Base-by-base conservation (phyloP, 768 basidiomycete species). In the Mycena alexandri region DNA sequence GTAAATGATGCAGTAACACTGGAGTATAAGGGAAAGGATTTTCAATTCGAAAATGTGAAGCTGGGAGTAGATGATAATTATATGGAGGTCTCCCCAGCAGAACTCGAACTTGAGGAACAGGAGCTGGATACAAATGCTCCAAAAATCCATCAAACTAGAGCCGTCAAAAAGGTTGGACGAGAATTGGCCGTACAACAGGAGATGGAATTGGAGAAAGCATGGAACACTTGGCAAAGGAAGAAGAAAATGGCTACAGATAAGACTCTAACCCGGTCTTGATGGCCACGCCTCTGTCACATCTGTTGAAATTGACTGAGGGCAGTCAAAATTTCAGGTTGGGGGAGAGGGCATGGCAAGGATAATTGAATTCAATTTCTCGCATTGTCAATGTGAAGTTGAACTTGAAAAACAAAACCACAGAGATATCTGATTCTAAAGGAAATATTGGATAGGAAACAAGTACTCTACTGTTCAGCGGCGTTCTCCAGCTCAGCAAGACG, bases 151-250 rank as follows among this genome's bases (percentile, higher is more conserved):
- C 57, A 58, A 13, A 56, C 54, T 56, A 2, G 57, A n/a, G 8
- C 57, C 14, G 57, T 58, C 11, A 58, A 58, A 22, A 58, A 42
- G 57, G 57, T 43, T 34, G 44, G 57, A 17, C 43, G 19, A 7
- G 44, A 58, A 47, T 41, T 58, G 22, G 57, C 57, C 13, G 46
- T 46, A 6, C 57, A 58, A 58, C 43, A 44, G 12, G 43, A 58
- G n/a, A 34, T 19, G 29, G 24, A 58, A 25, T 17, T 58, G 8
- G 57, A 58, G 46, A 43, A 11, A 11, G 43, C 57, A 16, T 58
- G 57, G 57, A 42, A 58, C 19, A 47, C 4, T 29, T 47, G 43
- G 57, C 42, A 58, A 21, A 47, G 36, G 25, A 53, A 11, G 19
- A 53, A 54, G 53, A 54, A 36, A 19, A 25, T 51, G 50, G 50